Conservation (phyloP, 768 basidiomycete species). For the Amanita polypyramis region DNA sequence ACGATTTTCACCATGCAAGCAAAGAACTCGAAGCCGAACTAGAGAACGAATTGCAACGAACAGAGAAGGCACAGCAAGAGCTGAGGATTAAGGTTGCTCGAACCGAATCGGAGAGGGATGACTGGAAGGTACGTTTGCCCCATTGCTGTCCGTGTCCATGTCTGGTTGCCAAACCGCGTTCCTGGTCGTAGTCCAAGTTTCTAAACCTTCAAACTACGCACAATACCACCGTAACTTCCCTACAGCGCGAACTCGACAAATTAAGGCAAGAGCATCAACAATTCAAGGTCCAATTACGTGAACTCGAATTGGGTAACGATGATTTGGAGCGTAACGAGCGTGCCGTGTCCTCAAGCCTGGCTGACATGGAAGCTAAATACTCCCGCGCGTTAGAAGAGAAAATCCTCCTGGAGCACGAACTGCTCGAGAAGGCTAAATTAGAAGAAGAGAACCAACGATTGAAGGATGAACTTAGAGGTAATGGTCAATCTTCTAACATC, state of each 20-base stretch:
- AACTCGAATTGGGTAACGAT: constrained; percentile 96
- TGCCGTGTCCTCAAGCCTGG: constrained; percentile 72
- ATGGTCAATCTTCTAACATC: constrained; percentile 10
- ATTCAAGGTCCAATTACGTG: constrained; percentile 65
- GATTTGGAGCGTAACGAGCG: constrained; percentile 94
- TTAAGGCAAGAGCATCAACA: constrained; percentile 66
- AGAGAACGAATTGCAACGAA: constrained; percentile 81
- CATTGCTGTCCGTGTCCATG: not conserved
- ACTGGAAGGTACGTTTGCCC: constrained; percentile 73
- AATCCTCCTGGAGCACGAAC: constrained; percentile 91
- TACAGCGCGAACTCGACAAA: constrained; percentile 86
- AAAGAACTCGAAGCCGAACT: constrained; percentile 91
- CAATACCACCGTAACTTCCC: constrained; percentile 80
- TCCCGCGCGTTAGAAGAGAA: constrained; percentile 91
- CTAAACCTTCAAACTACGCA: constrained; percentile 83
- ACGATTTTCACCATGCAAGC: constrained; percentile 79
- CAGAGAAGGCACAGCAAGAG: constrained; percentile 78
- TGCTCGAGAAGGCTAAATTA: constrained; percentile 79
- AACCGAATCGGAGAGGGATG: constrained; percentile 70
- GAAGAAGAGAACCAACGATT: constrained; percentile 89
- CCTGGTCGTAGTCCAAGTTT: constrained; percentile 66
- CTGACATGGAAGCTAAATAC: constrained; percentile 82
- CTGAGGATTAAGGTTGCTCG: constrained; percentile 60
- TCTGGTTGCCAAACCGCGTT: not conserved
- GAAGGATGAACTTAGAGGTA: constrained; percentile 90